phyloP scores from a whole-genome alignment of 208 protist species.

The Trichomonas vaginalis region DNA sequence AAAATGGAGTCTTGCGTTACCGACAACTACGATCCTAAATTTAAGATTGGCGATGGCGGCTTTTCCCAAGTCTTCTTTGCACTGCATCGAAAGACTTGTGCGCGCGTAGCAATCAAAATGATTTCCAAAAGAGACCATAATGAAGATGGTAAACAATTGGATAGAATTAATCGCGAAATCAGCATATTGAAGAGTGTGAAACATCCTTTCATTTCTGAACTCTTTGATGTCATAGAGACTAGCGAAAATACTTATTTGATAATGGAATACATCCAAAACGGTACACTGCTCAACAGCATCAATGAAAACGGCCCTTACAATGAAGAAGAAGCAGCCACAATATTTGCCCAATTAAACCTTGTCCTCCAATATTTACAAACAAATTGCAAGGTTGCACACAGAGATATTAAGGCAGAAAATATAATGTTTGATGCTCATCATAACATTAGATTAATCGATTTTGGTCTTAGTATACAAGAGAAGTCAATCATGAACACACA shows the following conservation, averaged over 20 bases:
- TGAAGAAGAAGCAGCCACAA: not conserved
- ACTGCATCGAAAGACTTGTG: not conserved
- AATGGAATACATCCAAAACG: not conserved
- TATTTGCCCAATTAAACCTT: not conserved
- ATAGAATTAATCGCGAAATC: not conserved
- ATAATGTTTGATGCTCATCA: not conserved
- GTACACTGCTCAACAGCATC: not conserved
- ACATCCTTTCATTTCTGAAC: not conserved
- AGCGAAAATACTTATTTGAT: not conserved
- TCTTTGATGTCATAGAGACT: not conserved
- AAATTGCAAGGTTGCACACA: not conserved
- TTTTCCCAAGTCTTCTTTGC: not conserved
- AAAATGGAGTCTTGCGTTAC: not conserved
- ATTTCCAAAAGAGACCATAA: not conserved
- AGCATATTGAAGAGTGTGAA: not conserved
- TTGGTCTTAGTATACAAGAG: not conserved
- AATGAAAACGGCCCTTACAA: not conserved
- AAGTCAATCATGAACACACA: not conserved
- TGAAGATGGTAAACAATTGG: not conserved
- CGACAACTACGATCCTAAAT: not conserved
- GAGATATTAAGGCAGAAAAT: conserved; percentile 7
- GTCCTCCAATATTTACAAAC: not conserved
- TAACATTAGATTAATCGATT: not conserved
- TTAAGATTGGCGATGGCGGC: not conserved
- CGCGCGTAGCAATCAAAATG: not conserved